Percentiles rank a stretch among this genome's conserved stretches.
Conservation (phyloP, 768 basidiomycete species). For the Hericium coralloides region DNA sequence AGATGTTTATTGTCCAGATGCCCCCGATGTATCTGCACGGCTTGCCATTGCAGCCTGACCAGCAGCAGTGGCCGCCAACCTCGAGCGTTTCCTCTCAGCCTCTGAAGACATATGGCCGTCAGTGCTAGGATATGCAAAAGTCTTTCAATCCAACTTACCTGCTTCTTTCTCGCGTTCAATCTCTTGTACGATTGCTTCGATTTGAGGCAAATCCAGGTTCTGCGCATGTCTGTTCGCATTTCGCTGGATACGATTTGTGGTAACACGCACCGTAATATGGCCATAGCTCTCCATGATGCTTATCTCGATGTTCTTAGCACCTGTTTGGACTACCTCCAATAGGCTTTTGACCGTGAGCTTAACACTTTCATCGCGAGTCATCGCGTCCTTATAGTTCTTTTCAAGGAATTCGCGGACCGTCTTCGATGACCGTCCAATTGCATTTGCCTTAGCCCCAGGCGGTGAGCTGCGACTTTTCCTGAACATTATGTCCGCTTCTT, state of each 20-base stretch:
- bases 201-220: constrained; percentile 82
- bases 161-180: constrained; percentile 98
- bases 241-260: neutral
- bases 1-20: constrained; percentile 20
- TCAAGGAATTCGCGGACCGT: constrained; percentile 98
- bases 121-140: neutral
- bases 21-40: constrained; percentile 31
- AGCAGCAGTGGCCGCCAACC: constrained; percentile 87
- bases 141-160: constrained; percentile 36
- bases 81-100: constrained; percentile 88
- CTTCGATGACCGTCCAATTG: constrained; percentile 96
- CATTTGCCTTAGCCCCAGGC: constrained; percentile 62
- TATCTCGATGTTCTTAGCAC: constrained; percentile 99
- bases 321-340: constrained; percentile 97
- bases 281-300: constrained; percentile 96
- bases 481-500: neutral
- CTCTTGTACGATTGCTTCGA: constrained; percentile 84
- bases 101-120: constrained; percentile 37
- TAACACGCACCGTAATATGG: constrained; percentile 72
- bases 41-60: constrained; percentile 82
- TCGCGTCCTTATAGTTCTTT: constrained; percentile 92
- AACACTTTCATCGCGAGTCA: constrained; percentile 83
- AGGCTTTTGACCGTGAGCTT: constrained; percentile 93
- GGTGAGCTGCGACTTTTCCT: neutral
- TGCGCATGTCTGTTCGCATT: constrained; percentile 22